Evolutionary conservation across 148 eudicot genomes (phyloP).

Genomic region (Rheum nobile): DNA sequence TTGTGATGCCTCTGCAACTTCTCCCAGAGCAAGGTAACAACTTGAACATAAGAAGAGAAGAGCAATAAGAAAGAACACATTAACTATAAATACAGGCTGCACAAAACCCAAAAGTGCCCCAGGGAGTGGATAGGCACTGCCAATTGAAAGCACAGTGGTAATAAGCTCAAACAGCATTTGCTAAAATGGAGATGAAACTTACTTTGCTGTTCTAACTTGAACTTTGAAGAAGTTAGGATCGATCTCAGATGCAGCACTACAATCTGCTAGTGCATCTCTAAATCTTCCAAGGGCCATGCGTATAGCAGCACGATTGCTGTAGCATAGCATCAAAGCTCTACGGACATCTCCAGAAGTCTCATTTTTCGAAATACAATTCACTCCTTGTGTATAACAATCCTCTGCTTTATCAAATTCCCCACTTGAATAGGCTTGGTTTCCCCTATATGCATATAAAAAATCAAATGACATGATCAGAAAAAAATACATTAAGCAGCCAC

Average conservation of each 20-base stretch:
- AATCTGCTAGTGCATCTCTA: constrained; percentile 79
- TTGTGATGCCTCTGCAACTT: constrained; percentile 53
- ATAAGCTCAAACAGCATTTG: neutral
- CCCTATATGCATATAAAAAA: constrained; percentile 34
- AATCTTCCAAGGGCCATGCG: constrained; percentile 75
- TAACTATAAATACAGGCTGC: neutral
- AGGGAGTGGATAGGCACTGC: neutral
- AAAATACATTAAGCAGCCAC: neutral
- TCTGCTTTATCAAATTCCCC: constrained; percentile 80
- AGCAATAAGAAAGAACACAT: constrained; percentile 1
- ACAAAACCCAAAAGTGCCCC: neutral
- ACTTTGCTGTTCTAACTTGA: constrained; percentile 93
- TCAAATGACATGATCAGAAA: constrained; percentile 2
- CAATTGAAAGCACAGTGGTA: neutral
- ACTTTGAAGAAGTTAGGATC: constrained; percentile 81
- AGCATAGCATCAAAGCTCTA: constrained; percentile 80
- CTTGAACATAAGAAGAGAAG: constrained; percentile 28
- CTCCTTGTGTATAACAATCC: constrained; percentile 72
- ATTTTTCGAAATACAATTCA: constrained; percentile 56
- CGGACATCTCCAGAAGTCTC: constrained; percentile 65
- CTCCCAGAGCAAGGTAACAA: constrained; percentile 90
- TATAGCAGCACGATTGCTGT: constrained; percentile 94
- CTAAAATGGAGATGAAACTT: constrained; percentile 11
- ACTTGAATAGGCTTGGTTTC: constrained; percentile 85
- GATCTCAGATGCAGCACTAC: constrained; percentile 57